Conservation (phyloP, 345 rosid species). For the Eucalyptus guilfoylei region DNA sequence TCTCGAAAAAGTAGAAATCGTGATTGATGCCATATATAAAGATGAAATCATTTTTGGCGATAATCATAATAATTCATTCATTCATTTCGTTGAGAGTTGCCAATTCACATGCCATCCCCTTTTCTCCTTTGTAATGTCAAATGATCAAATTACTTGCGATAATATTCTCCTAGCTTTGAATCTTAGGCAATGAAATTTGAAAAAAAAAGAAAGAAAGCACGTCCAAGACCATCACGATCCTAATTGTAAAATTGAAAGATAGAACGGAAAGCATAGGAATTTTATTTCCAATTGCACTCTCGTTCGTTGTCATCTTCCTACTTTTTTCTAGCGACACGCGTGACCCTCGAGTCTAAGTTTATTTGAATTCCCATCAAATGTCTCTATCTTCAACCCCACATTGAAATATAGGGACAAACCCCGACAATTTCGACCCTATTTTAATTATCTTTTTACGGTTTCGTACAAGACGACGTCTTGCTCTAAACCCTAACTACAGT, state of each 20-base stretch:
- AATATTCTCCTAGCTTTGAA: neutral
- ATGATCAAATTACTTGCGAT: neutral
- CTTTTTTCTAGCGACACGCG: neutral
- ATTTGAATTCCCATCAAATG: neutral
- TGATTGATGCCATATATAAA: neutral
- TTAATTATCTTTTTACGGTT: neutral
- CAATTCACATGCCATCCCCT: no score
- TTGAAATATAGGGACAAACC: neutral
- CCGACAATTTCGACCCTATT: neutral
- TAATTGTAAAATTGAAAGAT: neutral
- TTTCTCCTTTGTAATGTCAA: no score
- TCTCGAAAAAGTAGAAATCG: neutral
- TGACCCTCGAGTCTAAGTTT: neutral
- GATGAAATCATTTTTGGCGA: no score
- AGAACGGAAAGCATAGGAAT: neutral
- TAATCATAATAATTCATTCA: neutral
- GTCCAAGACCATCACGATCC: neutral
- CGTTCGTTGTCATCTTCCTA: neutral
- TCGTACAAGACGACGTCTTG: neutral
- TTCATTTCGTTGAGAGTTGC: neutral
- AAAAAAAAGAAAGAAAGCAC: neutral
- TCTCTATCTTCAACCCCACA: neutral
- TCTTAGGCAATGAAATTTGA: neutral
- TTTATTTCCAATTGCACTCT: neutral
- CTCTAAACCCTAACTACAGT: neutral